A percentile compares a stretch with the other conserved stretches of the same genome.
Conservation (phyloP, 441 rosid species). For the Sinapis alba region DNA sequence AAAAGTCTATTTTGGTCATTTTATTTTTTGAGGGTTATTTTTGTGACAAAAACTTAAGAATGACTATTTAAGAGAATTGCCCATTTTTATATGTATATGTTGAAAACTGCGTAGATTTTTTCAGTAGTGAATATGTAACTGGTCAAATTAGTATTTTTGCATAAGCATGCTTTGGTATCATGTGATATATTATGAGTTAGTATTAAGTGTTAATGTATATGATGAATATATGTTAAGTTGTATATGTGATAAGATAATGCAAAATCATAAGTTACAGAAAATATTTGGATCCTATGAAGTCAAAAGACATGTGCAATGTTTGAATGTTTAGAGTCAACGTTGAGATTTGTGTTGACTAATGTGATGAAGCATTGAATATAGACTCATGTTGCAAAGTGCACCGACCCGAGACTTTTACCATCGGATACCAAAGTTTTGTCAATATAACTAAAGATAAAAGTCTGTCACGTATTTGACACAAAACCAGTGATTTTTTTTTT, state of each 20-base stretch:
- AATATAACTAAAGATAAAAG: background rate
- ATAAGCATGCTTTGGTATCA: background rate
- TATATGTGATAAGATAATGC: background rate
- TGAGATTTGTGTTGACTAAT: conserved; percentile 21
- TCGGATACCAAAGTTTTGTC: background rate
- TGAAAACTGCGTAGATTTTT: background rate
- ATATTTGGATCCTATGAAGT: background rate
- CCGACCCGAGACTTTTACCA: conserved; percentile 26
- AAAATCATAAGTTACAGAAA: background rate
- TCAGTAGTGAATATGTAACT: too few species aligned
- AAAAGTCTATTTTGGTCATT: too few species aligned
- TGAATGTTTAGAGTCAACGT: conserved; percentile 11
- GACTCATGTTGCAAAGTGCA: conserved; percentile 17
- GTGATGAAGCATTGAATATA: conserved; percentile 9
- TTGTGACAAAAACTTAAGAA: too few species aligned
- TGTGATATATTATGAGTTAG: background rate
- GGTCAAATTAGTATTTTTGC: background rate
- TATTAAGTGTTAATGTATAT: background rate
- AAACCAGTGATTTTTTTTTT: background rate
- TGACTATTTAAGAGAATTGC: too few species aligned
- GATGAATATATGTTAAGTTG: background rate
- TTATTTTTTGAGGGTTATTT: too few species aligned
- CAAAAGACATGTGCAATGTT: conserved; percentile 23
- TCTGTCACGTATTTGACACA: background rate
- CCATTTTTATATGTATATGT: too few species aligned